Evolutionary conservation across 345 rosid genomes (phyloP).

Genomic region (Gynandropsis gynandra): DNA sequence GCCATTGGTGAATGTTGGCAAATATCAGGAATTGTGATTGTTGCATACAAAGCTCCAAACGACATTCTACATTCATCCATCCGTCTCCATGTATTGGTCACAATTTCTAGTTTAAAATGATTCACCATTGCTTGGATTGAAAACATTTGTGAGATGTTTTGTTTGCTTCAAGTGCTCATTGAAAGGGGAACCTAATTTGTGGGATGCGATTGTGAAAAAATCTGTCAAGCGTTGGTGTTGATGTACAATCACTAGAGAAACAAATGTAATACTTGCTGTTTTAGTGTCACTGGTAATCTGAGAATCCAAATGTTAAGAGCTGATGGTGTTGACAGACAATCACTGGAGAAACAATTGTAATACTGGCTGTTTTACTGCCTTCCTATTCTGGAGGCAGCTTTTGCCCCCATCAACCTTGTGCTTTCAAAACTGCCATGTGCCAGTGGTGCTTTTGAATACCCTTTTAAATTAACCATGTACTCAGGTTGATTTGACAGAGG

Average conservation of each 20-base stretch:
- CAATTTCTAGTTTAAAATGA: background rate
- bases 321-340: background rate
- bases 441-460: background rate
- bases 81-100: background rate
- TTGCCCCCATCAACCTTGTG: background rate
- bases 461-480: slow-evolving; percentile 1
- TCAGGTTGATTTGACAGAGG: slow-evolving; percentile 95
- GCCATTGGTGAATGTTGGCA: background rate
- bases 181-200: background rate
- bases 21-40: background rate
- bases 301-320: background rate
- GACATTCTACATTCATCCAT: background rate
- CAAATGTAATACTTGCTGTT: too few species aligned
- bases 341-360: background rate
- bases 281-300: background rate
- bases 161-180: background rate
- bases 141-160: too few species aligned
- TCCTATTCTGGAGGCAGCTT: background rate
- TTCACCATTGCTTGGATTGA: too few species aligned
- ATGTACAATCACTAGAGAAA: too few species aligned
- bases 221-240: too few species aligned
- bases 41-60: background rate
- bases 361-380: background rate
- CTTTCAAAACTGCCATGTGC: slow-evolving; percentile 1
- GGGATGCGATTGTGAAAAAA: background rate